Evolutionary conservation across 1,139 yeast species (phyloP).

Genomic region (Yamadazyma membranifaciens): DNA sequence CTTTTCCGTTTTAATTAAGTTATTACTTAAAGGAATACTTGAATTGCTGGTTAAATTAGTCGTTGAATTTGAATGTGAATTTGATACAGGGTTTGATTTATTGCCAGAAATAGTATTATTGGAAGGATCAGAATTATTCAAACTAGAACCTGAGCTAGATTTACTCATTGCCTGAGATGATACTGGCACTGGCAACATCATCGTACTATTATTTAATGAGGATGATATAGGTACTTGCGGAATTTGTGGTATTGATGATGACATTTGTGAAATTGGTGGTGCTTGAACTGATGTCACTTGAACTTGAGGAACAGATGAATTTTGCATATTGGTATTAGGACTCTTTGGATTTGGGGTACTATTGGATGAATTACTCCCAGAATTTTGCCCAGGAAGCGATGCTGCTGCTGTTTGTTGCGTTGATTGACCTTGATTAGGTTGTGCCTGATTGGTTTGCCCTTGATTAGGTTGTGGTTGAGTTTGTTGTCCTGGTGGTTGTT

Average conservation of each 20-base stretch:
- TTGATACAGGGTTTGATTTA: not conserved
- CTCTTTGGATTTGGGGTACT: constrained; percentile 4
- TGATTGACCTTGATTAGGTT: constrained; percentile 7
- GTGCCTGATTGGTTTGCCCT: constrained; percentile 10
- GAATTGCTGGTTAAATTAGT: not conserved
- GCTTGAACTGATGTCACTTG: not conserved
- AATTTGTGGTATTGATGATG: too few species aligned
- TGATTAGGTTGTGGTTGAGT: not conserved
- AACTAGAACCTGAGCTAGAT: not conserved
- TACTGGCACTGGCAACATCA: too few species aligned
- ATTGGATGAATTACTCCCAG: not conserved
- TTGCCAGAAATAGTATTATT: not conserved
- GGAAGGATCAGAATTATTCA: too few species aligned
- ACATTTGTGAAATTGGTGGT: not conserved
- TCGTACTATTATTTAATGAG: too few species aligned
- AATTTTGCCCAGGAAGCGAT: constrained; percentile 5
- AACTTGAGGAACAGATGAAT: not conserved
- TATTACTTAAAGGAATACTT: not conserved
- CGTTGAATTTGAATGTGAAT: not conserved
- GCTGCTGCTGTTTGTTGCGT: not conserved
- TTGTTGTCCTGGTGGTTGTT: not conserved
- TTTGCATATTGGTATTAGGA: constrained; percentile 3
- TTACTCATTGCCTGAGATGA: not conserved
- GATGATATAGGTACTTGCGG: too few species aligned
- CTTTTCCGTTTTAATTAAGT: not conserved